Conservation (phyloP, 1,284 basidiomycete species). For the Neotropicomus parvogracilis region DNA sequence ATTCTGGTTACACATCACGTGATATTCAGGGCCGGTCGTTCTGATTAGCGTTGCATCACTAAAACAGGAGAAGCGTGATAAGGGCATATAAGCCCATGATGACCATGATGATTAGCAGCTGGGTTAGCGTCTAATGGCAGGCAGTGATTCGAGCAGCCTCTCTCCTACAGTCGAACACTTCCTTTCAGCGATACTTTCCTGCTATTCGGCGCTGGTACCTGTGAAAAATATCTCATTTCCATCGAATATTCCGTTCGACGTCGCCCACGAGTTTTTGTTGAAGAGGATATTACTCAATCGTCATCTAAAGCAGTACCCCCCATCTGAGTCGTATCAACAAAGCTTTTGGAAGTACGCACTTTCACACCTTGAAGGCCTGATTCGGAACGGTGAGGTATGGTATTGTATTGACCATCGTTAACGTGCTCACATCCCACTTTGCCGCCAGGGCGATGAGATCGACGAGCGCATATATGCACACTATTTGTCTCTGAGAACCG, state of each 20-base stretch:
- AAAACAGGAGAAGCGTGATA: no score
- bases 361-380: slow-evolving; percentile 45
- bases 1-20: slow-evolving; percentile 22
- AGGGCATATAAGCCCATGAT: no score
- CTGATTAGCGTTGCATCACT: no score
- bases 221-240: slow-evolving; percentile 43
- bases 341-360: slow-evolving; percentile 72
- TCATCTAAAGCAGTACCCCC: slow-evolving; percentile 56
- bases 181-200: slow-evolving; percentile 44
- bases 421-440: slow-evolving; percentile 2
- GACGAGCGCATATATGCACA: slow-evolving; percentile 60
- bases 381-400: slow-evolving; percentile 41
- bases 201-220: slow-evolving; percentile 53
- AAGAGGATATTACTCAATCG: slow-evolving; percentile 45
- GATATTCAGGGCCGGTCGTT: slow-evolving; percentile 20
- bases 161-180: slow-evolving; percentile 1
- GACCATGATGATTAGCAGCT: no score
- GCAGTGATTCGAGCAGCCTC: slow-evolving; percentile 2
- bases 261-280: slow-evolving; percentile 54
- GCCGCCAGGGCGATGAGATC: slow-evolving; percentile 52
- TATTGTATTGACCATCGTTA: neutral
- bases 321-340: slow-evolving; percentile 57
- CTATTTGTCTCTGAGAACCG: slow-evolving; percentile 47
- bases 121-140: no score
- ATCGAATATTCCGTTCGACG: slow-evolving; percentile 28